These are phyloP conservation scores for Rauvolfia tetraphylla DNA, from an alignment of 257 asterid genomes.

Conservation along the genomic window DNA sequence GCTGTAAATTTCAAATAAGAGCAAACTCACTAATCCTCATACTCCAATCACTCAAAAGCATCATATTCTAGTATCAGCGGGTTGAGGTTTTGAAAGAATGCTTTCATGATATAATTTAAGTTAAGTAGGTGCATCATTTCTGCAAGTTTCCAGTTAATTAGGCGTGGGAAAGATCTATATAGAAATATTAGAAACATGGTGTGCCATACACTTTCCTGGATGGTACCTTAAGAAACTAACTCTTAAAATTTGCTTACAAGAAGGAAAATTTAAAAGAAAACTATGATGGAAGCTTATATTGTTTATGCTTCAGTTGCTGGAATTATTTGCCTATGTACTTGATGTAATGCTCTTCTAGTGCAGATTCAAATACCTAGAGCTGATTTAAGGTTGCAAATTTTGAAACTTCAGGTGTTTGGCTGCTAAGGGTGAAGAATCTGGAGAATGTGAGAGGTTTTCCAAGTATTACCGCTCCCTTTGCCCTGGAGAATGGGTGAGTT, in stretches of 20 bases:
- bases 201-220: not conserved
- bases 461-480: conserved; percentile 75
- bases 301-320: not conserved
- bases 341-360: not conserved
- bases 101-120: not conserved
- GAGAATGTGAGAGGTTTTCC: conserved; percentile 59
- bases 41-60: not conserved
- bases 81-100: not conserved
- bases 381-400: not conserved
- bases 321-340: not conserved
- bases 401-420: conserved; percentile 52
- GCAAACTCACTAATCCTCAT: too few relatives aligned
- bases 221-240: not conserved
- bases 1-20: not conserved
- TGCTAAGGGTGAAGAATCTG: conserved; percentile 68
- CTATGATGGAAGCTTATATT: not conserved
- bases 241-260: not conserved
- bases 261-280: not conserved
- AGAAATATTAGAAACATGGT: not conserved
- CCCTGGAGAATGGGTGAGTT: conserved; percentile 94
- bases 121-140: not conserved
- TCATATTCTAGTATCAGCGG: not conserved
- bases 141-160: not conserved
- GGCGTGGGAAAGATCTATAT: not conserved
- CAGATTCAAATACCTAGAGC: not conserved